A percentile compares a stretch with the other conserved stretches of the same genome.
phyloP scores from a whole-genome alignment of 2,329 filamentous ascomycete genomes.

The Xylariaceae sp. region DNA sequence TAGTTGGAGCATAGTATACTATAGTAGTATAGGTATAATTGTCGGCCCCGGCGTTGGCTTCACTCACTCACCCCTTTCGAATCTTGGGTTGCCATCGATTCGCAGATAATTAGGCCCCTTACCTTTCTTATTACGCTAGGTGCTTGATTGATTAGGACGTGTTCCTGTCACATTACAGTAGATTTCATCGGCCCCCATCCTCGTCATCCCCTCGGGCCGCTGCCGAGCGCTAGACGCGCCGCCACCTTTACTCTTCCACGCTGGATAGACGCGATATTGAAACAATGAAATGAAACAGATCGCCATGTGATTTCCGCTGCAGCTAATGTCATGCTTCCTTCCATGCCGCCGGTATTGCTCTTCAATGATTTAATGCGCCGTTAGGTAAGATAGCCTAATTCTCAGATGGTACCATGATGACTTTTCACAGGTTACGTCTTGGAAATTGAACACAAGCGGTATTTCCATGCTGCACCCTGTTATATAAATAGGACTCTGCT shows the following conservation, averaged over 20 bases:
- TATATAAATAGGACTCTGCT: constrained; percentile 31
- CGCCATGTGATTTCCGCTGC: constrained; percentile 20
- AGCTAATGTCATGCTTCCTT: constrained; percentile 13
- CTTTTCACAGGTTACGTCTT: background rate
- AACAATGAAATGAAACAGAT: constrained; percentile 17
- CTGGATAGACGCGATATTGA: constrained; percentile 26
- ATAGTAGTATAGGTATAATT: too few relatives aligned
- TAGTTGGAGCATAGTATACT: background rate
- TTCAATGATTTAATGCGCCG: background rate
- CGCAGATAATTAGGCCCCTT: constrained; percentile 4
- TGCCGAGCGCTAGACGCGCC: constrained; percentile 30
- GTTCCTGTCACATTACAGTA: too few relatives aligned
- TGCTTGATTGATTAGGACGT: too few relatives aligned
- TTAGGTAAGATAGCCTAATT: constrained; percentile 9
- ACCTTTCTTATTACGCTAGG: too few relatives aligned
- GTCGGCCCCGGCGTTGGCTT: constrained; percentile 9
- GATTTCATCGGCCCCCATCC: constrained; percentile 25
- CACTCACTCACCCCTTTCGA: constrained; percentile 6
- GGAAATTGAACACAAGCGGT: background rate
- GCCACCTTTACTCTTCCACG: constrained; percentile 21
- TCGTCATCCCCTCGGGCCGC: constrained; percentile 26
- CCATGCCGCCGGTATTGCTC: background rate
- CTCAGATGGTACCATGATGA: constrained; percentile 10
- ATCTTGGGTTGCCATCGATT: background rate
- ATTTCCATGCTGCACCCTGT: constrained; percentile 15